Evolutionary conservation across 108 stramenopile species (phyloP).

Genomic region (Skeletonema grethae): DNA sequence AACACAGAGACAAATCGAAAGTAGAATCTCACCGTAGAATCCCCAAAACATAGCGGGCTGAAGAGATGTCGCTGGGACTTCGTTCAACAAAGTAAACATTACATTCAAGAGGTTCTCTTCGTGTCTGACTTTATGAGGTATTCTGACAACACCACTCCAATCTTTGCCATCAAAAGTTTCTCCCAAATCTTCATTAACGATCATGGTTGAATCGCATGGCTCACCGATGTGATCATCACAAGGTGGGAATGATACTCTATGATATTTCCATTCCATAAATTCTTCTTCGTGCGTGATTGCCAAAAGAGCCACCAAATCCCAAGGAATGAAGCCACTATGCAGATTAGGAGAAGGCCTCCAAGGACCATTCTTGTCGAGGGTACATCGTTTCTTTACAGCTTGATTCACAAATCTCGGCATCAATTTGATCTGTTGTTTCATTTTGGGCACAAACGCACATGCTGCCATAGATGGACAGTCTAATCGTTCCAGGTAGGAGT

Average conservation of each 20-base stretch:
- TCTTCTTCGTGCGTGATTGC: conserved; percentile 18
- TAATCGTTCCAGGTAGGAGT: not conserved
- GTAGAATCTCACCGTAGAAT: not conserved
- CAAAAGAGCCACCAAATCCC: conserved; percentile 43
- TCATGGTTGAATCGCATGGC: conserved; percentile 21
- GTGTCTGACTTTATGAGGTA: conserved; percentile 12
- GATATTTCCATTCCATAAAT: conserved; percentile 35
- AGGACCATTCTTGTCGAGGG: not conserved
- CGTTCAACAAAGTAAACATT: not conserved
- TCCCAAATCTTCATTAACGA: not conserved
- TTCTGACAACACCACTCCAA: conserved; percentile 13
- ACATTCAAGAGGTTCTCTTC: conserved; percentile 10
- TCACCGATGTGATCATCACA: not conserved
- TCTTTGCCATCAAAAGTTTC: not conserved
- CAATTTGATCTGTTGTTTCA: conserved; percentile 17
- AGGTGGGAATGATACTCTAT: conserved; percentile 11
- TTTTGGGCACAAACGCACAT: conserved; percentile 21
- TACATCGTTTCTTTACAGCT: conserved; percentile 1
- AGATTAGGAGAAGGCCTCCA: conserved; percentile 19
- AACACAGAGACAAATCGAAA: no score
- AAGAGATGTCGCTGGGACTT: not conserved
- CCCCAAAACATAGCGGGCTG: conserved; percentile 16
- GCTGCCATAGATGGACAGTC: conserved; percentile 26
- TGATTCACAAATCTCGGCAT: conserved; percentile 39
- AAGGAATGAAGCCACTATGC: conserved; percentile 33